Evolutionary conservation across 371 early-diverging fungal species (phyloP).

Genomic region (Rhizopus arrhizus): DNA sequence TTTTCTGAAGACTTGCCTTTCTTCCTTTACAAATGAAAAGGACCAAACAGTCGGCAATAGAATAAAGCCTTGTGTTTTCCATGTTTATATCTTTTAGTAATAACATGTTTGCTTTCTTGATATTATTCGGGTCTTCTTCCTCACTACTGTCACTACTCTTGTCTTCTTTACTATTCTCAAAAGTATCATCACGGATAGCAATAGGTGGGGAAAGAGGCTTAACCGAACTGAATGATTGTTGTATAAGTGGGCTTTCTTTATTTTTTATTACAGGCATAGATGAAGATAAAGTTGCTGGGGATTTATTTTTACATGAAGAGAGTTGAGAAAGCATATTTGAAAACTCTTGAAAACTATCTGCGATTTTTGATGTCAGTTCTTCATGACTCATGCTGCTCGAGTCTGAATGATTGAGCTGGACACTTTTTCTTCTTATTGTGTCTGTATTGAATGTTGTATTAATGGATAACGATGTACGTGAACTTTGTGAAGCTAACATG

Average conservation of each 20-base stretch:
- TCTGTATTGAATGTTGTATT: conserved; percentile 14
- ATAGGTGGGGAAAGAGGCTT: conserved; percentile 3
- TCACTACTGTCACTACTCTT: neutral
- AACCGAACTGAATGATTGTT: neutral
- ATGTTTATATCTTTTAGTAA: neutral
- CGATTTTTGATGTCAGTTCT: conserved; percentile 42
- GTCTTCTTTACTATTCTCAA: neutral
- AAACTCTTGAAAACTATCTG: conserved; percentile 49
- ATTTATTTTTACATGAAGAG: conserved; percentile 15
- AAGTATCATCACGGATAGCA: neutral
- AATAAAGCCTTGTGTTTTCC: conserved; percentile 16
- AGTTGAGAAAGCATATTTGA: conserved; percentile 41
- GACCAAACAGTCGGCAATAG: conserved; percentile 15
- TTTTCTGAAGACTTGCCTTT: conserved; percentile 12
- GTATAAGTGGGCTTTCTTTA: neutral
- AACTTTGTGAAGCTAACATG: conserved; percentile 15
- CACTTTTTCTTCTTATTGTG: neutral
- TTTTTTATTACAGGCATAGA: conserved; percentile 16
- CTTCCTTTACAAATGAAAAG: conserved; percentile 35
- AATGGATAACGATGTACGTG: conserved; percentile 22
- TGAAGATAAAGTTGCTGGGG: neutral
- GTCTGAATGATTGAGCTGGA: too few relatives aligned
- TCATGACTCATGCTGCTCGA: conserved; percentile 21
- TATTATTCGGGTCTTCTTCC: neutral
- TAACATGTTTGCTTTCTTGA: conserved; percentile 2